A percentile compares a stretch with the other conserved stretches of the same genome.
phyloP scores from a whole-genome alignment of 2,329 filamentous ascomycete species.

The Epichloe amarillans region DNA sequence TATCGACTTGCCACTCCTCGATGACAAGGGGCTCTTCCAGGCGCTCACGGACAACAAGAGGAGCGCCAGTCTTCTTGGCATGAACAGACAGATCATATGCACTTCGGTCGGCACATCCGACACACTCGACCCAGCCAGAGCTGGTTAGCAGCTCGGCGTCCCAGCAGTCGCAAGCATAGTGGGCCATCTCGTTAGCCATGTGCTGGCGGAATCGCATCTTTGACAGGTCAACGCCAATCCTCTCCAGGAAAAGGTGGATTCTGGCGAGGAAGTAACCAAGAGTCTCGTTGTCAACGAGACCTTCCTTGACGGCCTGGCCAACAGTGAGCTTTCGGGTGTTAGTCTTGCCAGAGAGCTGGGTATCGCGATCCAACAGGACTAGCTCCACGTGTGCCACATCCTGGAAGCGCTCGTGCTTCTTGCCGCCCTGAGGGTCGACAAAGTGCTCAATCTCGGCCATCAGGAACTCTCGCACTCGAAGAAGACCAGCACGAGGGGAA shows the following conservation, averaged over 20 bases:
- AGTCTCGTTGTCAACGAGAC: slow-evolving; percentile 91
- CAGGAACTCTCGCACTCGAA: slow-evolving; percentile 91
- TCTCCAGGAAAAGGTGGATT: slow-evolving; percentile 80
- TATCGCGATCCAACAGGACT: slow-evolving; percentile 68
- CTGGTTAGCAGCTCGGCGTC: slow-evolving; percentile 86
- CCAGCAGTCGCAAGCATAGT: slow-evolving; percentile 97
- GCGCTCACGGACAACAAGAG: slow-evolving; percentile 72
- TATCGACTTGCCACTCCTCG: slow-evolving; percentile 76
- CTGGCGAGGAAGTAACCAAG: slow-evolving; percentile 93
- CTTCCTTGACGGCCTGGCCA: slow-evolving; percentile 70
- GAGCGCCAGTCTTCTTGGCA: slow-evolving; percentile 79
- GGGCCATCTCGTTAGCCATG: slow-evolving; percentile 67
- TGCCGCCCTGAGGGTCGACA: slow-evolving; percentile 86
- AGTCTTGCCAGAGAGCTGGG: slow-evolving; percentile 79
- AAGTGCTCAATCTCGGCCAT: slow-evolving; percentile 99
- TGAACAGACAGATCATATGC: slow-evolving; percentile 91
- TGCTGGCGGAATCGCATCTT: slow-evolving; percentile 97
- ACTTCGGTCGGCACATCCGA: slow-evolving; percentile 89
- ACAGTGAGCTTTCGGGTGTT: slow-evolving; percentile 59
- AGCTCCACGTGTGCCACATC: slow-evolving; percentile 78
- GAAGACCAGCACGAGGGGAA: slow-evolving; percentile 76
- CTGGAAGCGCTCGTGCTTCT: slow-evolving; percentile 81
- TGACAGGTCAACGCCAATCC: slow-evolving; percentile 71
- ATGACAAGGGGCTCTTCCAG: slow-evolving; percentile 64
- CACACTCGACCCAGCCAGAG: slow-evolving; percentile 96